Evolutionary conservation across 2,329 filamentous ascomycete species (phyloP).

Genomic region (Alternaria brassicae): DNA sequence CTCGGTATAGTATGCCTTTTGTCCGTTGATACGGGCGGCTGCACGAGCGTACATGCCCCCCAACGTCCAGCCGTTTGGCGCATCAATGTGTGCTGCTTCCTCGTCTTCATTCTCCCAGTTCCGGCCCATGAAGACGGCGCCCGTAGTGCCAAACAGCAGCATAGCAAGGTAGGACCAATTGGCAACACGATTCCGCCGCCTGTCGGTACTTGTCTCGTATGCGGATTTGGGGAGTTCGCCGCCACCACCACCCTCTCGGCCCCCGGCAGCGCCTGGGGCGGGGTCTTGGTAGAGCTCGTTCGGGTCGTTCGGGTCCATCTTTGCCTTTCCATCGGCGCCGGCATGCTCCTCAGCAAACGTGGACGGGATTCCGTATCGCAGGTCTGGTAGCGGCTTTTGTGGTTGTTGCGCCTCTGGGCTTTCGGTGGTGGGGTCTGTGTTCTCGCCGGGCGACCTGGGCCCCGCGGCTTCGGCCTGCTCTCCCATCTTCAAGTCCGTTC

Average conservation of each 20-base stretch:
- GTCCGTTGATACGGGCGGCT: conserved; percentile 74
- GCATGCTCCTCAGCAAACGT: conserved; percentile 78
- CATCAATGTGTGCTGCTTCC: conserved; percentile 69
- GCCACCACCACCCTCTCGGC: conserved; percentile 58
- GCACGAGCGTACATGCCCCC: conserved; percentile 81
- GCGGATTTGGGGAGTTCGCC: conserved; percentile 76
- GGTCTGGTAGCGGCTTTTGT: conserved; percentile 77
- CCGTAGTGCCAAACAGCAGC: conserved; percentile 63
- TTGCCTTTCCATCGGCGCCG: conserved; percentile 48
- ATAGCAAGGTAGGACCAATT: conserved; percentile 75
- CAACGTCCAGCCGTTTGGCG: conserved; percentile 80
- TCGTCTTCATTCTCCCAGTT: conserved; percentile 85
- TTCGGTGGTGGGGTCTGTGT: conserved; percentile 51
- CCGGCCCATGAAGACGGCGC: conserved; percentile 78
- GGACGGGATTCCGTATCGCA: conserved; percentile 93
- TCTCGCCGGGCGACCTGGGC: conserved; percentile 42
- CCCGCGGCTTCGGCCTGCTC: conserved; percentile 49
- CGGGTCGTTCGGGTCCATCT: conserved; percentile 37
- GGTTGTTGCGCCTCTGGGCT: conserved; percentile 56
- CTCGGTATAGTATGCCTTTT: conserved; percentile 92
- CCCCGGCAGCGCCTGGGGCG: conserved; percentile 50
- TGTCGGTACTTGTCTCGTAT: conserved; percentile 90
- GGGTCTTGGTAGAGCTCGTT: conserved; percentile 64
- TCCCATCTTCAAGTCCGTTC: conserved; percentile 29
- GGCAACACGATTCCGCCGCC: conserved; percentile 76